Conservation (phyloP, 192 early-diverging fungal genomes). For the Spizellomyces punctatus region DNA sequence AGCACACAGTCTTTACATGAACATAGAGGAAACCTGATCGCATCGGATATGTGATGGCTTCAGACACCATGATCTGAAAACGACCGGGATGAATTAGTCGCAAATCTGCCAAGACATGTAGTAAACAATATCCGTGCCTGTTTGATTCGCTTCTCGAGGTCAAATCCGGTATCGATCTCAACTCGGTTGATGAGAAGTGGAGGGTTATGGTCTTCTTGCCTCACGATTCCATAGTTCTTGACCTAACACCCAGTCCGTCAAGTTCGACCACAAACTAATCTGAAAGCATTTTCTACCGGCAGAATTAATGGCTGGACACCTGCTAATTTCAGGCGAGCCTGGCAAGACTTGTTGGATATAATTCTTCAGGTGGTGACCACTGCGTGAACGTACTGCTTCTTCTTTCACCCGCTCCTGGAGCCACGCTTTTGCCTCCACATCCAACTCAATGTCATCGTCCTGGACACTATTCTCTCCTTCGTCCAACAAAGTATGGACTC, state of each 20-base stretch:
- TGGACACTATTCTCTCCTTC: too few species aligned
- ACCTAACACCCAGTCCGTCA: too few species aligned
- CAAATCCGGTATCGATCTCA: slow-evolving; percentile 31
- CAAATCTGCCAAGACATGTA: neutral
- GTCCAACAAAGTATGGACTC: too few species aligned
- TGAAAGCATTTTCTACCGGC: slow-evolving; percentile 1
- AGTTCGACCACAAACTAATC: too few species aligned
- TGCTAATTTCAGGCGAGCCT: slow-evolving; percentile 2
- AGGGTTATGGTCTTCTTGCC: slow-evolving; percentile 15
- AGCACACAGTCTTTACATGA: slow-evolving; percentile 58
- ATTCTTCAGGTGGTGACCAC: too few species aligned
- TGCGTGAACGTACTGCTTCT: too few species aligned
- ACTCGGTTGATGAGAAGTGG: slow-evolving; percentile 24
- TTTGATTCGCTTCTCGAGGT: slow-evolving; percentile 18
- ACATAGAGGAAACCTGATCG: slow-evolving; percentile 55
- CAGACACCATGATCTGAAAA: slow-evolving; percentile 55
- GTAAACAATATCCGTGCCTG: slow-evolving; percentile 9
- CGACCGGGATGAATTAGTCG: neutral
- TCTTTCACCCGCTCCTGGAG: too few species aligned
- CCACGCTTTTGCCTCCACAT: slow-evolving; percentile 1
- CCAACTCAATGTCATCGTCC: too few species aligned
- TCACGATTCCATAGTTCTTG: slow-evolving; percentile 26
- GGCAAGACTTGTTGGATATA: neutral
- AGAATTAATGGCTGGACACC: slow-evolving; percentile 8
- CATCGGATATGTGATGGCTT: slow-evolving; percentile 50